Percentiles rank a stretch among this genome's conserved stretches.
Conservation (phyloP, 768 basidiomycete genomes). For the Jaapia argillacea region DNA sequence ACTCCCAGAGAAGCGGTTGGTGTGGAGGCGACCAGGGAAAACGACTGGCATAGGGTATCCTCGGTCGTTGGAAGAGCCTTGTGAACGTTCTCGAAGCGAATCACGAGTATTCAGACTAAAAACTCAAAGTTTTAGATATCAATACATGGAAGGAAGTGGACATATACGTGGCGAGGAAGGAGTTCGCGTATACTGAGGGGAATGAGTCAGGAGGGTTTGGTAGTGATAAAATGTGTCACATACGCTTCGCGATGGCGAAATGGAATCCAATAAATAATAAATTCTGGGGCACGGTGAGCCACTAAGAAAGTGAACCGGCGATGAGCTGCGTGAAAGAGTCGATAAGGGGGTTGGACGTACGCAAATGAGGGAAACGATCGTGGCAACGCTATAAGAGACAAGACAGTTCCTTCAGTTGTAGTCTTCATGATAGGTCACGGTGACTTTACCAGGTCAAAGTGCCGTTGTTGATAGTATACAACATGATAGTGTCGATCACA, state of each 20-base stretch:
- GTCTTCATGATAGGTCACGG: too few species aligned
- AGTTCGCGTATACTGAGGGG: slow-evolving; percentile 20
- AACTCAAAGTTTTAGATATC: too few species aligned
- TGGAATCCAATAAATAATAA: slow-evolving; percentile 25
- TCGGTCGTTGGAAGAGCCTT: background rate
- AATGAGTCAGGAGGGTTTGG: background rate
- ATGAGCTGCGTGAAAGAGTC: background rate
- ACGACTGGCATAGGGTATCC: background rate
- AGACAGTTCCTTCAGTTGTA: too few species aligned
- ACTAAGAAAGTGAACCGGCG: slow-evolving; percentile 7
- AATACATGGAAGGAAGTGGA: too few species aligned
- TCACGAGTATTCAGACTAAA: background rate
- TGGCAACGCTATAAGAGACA: slow-evolving; percentile 10
- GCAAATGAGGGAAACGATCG: slow-evolving; percentile 22
- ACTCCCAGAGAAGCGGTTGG: background rate
- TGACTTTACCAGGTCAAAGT: slow-evolving; percentile 16
- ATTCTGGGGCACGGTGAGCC: slow-evolving; percentile 24
- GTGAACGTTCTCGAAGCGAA: background rate
- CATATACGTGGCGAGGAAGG: slow-evolving; percentile 22
- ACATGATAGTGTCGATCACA: slow-evolving; percentile 15
- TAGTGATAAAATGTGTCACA: background rate
- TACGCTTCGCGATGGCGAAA: slow-evolving; percentile 23
- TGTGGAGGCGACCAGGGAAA: background rate
- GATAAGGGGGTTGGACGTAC: slow-evolving; percentile 10
- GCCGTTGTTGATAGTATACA: slow-evolving; percentile 19